A percentile compares a stretch with the other conserved stretches of the same genome.
phyloP scores from a whole-genome alignment of 202 grass and related monocot genomes.

The Miscanthus sacchariflorus region DNA sequence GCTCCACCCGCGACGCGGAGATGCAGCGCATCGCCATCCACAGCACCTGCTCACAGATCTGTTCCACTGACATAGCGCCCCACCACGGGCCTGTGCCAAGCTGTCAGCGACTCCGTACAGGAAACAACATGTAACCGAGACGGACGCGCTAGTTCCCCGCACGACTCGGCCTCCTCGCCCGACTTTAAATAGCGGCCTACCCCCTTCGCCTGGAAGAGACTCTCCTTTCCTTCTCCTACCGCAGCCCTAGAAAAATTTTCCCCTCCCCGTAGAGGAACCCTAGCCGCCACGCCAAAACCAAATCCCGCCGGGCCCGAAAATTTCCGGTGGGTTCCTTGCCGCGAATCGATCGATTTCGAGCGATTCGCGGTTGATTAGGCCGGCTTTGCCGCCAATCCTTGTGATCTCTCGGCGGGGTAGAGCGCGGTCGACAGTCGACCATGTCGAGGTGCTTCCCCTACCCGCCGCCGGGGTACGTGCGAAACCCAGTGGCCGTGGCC shows the following conservation, averaged over 20 bases:
- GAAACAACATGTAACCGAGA: neutral
- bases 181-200: constrained; percentile 54
- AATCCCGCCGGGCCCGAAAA: constrained; percentile 44
- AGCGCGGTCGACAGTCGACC: constrained; percentile 37
- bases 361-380: constrained; percentile 40
- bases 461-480: constrained; percentile 80
- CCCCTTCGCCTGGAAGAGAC: neutral
- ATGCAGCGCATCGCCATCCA: neutral
- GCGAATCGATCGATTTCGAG: constrained; percentile 29
- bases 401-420: constrained; percentile 35
- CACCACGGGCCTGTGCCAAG: rapidly evolving
- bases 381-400: constrained; percentile 5
- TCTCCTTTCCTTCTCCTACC: neutral
- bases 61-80: rapidly evolving
- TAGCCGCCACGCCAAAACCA: constrained; percentile 65
- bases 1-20: constrained; percentile 3
- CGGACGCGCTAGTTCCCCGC: constrained; percentile 44
- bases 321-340: constrained; percentile 16
- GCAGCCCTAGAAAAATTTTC: neutral
- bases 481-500: constrained; percentile 63
- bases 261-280: constrained; percentile 53
- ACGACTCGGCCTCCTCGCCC: constrained; percentile 43
- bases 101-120: neutral
- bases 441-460: constrained; percentile 96
- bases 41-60: rapidly evolving